Conservation (phyloP, 2,329 filamentous ascomycete species). For the Paracoccidioides brasiliensis region DNA sequence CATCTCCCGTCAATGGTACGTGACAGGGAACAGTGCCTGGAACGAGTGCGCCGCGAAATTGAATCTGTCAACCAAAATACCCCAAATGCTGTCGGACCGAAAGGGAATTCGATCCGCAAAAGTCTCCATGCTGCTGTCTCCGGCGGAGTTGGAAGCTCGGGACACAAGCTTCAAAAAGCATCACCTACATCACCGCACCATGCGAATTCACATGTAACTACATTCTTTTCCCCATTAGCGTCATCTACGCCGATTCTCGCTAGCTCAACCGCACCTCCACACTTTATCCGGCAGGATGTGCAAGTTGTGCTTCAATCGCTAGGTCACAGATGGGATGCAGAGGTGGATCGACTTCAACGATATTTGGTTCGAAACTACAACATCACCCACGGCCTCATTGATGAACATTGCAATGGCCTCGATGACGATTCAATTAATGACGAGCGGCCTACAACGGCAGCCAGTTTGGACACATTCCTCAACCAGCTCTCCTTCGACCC, state of each 20-base stretch:
- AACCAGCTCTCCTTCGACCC: constrained; percentile 26
- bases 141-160: constrained; percentile 16
- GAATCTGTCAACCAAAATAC: constrained; percentile 37
- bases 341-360: constrained; percentile 29
- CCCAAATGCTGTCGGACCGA: constrained; percentile 18
- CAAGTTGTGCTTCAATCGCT: constrained; percentile 29
- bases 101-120: constrained; percentile 30
- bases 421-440: constrained; percentile 24
- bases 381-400: constrained; percentile 20
- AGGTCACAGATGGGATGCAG: constrained; percentile 33
- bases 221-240: constrained; percentile 8
- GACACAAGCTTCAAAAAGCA: constrained; percentile 23
- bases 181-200: background rate
- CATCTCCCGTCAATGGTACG: constrained; percentile 51
- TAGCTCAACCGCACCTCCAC: constrained; percentile 4
- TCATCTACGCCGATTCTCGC: constrained; percentile 1
- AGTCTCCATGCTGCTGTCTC: constrained; percentile 31
- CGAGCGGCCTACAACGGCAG: constrained; percentile 26
- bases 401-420: constrained; percentile 1
- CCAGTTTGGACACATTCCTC: constrained; percentile 26
- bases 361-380: constrained; percentile 37
- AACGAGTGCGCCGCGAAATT: constrained; percentile 44
- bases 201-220: constrained; percentile 4
- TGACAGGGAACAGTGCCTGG: constrained; percentile 48
- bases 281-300: constrained; percentile 23